Evolutionary conservation across 2,329 filamentous ascomycete species (phyloP).

Genomic region (Alternaria sp.): DNA sequence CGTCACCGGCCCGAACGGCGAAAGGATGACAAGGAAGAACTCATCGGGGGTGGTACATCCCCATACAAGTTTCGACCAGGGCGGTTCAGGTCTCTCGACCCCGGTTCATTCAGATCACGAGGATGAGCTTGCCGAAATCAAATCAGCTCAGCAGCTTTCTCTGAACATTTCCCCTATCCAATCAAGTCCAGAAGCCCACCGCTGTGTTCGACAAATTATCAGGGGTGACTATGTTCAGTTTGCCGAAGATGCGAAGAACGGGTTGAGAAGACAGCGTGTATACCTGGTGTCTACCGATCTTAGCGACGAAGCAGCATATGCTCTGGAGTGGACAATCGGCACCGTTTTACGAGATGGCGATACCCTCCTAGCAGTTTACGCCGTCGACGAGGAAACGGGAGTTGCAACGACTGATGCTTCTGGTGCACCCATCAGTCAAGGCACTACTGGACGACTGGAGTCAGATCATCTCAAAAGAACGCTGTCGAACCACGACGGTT

Average conservation of each 20-base stretch:
- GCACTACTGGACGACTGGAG: constrained; percentile 75
- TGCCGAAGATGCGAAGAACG: constrained; percentile 79
- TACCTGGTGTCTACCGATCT: constrained; percentile 97
- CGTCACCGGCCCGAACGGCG: constrained; percentile 68
- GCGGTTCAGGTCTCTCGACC: constrained; percentile 65
- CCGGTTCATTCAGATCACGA: constrained; percentile 86
- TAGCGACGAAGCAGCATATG: constrained; percentile 92
- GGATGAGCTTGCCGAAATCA: constrained; percentile 83
- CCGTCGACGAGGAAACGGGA: constrained; percentile 82
- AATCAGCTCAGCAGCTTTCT: constrained; percentile 83
- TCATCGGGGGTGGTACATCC: constrained; percentile 72
- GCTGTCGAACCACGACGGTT: constrained; percentile 58
- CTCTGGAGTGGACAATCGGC: constrained; percentile 96
- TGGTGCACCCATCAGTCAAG: constrained; percentile 71
- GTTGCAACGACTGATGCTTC: constrained; percentile 61
- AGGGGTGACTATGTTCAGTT: constrained; percentile 85
- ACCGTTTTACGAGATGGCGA: constrained; percentile 94
- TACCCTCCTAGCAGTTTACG: constrained; percentile 91
- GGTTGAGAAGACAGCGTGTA: constrained; percentile 80
- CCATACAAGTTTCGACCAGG: constrained; percentile 82
- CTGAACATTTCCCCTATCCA: constrained; percentile 83
- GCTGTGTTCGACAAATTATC: constrained; percentile 88
- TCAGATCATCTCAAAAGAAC: constrained; percentile 76
- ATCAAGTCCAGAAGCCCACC: constrained; percentile 77
- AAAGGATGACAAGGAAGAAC: constrained; percentile 64